Percentiles rank a stretch among this genome's conserved stretches.
These are phyloP conservation scores for Jatropha podagrica DNA, from an alignment of 441 rosid genomes.

Conservation along the genomic window DNA sequence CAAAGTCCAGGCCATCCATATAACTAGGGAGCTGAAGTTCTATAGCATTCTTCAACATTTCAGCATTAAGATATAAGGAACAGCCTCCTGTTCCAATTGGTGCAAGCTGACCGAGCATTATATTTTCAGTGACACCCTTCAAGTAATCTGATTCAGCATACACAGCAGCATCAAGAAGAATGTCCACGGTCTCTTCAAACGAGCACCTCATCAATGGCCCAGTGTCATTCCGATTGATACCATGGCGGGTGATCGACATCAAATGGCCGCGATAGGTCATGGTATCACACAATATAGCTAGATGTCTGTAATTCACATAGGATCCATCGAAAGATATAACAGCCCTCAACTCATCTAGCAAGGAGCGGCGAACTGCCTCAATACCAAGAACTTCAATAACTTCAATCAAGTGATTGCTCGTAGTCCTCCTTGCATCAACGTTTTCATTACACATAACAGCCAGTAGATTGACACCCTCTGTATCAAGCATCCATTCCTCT, in stretches of 20 bases:
- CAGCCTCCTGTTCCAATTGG: conserved; percentile 97
- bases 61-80: conserved; percentile 84
- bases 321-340: conserved; percentile 98
- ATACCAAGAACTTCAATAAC: conserved; percentile 95
- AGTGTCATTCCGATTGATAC: conserved; percentile 94
- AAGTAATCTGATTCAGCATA: conserved; percentile 86
- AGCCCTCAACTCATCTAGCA: conserved; percentile 92
- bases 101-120: conserved; percentile 96
- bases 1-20: conserved; percentile 88
- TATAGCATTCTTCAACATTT: conserved; percentile 97
- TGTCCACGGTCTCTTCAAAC: conserved; percentile 98
- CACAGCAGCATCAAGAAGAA: conserved; percentile 96
- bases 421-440: conserved; percentile 90
- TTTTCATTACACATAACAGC: conserved; percentile 97
- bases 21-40: conserved; percentile 99
- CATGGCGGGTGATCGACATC: conserved; percentile 99
- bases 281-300: conserved; percentile 95
- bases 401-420: conserved; percentile 98
- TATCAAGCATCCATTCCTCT: conserved; percentile 99
- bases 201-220: conserved; percentile 99
- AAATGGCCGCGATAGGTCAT: conserved; percentile 99
- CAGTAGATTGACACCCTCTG: conserved; percentile 97
- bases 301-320: conserved; percentile 91
- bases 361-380: conserved; percentile 92
- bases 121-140: conserved; percentile 96